Percentiles rank a stretch among this genome's conserved stretches.
Conservation (phyloP, 805 yeast genomes). For the Blastobotrys peoriensis region DNA sequence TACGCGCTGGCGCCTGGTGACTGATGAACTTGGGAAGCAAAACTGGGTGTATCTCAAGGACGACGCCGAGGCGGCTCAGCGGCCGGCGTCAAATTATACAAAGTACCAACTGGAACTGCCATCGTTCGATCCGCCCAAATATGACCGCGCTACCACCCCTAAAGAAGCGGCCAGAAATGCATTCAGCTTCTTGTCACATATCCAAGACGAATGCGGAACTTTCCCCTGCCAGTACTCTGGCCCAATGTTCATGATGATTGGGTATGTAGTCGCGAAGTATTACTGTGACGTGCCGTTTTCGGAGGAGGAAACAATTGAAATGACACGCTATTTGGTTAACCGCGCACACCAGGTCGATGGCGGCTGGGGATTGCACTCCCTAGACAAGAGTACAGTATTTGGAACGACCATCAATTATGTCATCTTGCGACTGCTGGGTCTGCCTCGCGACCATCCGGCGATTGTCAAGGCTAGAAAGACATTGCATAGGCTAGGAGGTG, state of each 20-base stretch:
- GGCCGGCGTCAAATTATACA: constrained; percentile 30
- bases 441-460: constrained; percentile 68
- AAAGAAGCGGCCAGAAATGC: constrained; percentile 65
- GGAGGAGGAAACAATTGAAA: constrained; percentile 56
- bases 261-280: constrained; percentile 71
- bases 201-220: constrained; percentile 82
- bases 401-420: constrained; percentile 91
- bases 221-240: constrained; percentile 94
- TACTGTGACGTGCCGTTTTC: constrained; percentile 65
- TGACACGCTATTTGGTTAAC: constrained; percentile 82
- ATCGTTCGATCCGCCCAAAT: constrained; percentile 26
- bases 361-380: constrained; percentile 97
- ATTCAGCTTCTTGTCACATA: constrained; percentile 55
- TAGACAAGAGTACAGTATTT: constrained; percentile 90
- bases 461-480: constrained; percentile 69
- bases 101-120: constrained; percentile 25
- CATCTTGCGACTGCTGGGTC: constrained; percentile 70
- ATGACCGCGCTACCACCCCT: constrained; percentile 34
- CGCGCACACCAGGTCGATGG: constrained; percentile 97
- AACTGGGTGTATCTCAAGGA: constrained; percentile 59
- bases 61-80: constrained; percentile 29
- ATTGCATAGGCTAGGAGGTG: constrained; percentile 75
- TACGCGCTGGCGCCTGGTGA: constrained; percentile 64
- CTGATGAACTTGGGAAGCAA: constrained; percentile 69
- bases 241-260: constrained; percentile 95